Base-by-base conservation (phyloP, 495 filamentous ascomycete species). In the Penicillium cosmopolitanum region DNA sequence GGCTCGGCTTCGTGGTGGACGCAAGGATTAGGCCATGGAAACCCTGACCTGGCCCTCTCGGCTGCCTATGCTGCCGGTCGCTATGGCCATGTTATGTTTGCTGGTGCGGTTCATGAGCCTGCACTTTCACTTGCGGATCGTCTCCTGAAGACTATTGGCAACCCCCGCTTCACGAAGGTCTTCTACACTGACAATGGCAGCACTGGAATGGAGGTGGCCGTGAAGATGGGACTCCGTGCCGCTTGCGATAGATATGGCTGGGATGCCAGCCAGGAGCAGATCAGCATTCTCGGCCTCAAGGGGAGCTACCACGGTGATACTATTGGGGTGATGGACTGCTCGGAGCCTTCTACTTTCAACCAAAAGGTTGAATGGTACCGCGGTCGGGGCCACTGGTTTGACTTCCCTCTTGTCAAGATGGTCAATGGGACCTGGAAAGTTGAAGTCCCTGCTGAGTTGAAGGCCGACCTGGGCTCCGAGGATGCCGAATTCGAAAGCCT, bases 1-100 rank as follows among this genome's bases (percentile, higher is more conserved):
- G 90, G 85, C 18, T 92, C 89, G 0, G 90, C 89, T 16, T 92
- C 89, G 0, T 93, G 90, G 90, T 93, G 90, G 90, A 93, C 90
- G 1, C 90, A 93, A 71, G 90, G 90, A 9, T 79, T 93, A 5
- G 90, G 90, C 8, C 90, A 93, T 62, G 88, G 84, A 13, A 90
- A 88, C 60, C 84, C 88, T 0, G 69, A 75, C 0, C 77, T 93
- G 5, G 77, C 88, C 8, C 79, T 92, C 6, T 83, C 87, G 0
- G 88, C 89, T 4, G 88, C 90, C 2, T 88, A 92, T 67, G 90
- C 90, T 1, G 87, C 90, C 4, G 89, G 90, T n/a, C 82, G 89
- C 23, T 93, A 93, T 64, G 90, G 90, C 3, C 90, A 93, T 70
- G 88, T 93, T 23, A 93, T 92, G 88, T 92, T 93, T 63, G 86